Evolutionary conservation across 495 filamentous ascomycete species (phyloP), one percentile per base, ranked within the genome.

Genomic region (Neurospora sp.): DNA sequence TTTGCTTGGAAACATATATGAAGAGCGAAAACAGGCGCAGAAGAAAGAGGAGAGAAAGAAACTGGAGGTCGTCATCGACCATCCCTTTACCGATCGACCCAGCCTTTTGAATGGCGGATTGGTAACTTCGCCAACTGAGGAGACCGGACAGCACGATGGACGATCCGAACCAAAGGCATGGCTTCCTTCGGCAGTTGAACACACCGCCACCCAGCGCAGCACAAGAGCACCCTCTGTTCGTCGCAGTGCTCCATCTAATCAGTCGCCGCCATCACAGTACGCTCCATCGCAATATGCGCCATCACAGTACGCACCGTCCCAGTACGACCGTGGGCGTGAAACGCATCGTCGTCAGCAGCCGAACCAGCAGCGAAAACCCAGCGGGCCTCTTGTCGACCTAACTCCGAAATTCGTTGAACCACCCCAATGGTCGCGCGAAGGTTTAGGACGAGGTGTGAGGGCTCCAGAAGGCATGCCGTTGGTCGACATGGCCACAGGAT

Each of bases 371-470:
- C 90, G 88, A 76, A 91, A 18, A 16, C 53, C 53, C 31, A 65
- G 53, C 27, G 27, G 6, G 53, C 53, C 94, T 2, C 85, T 97
- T 0, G 83, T 97, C 14, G 92, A 94, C 75, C 85, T 96, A 22
- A 92, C 89, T 0, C 91, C 93, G 0, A 82, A 85, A n/a, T 93
- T 91, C 77, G 85, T 86, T 61, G 92, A 93, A 73, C 85, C 92
- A 22, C 92, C 91, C 5, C 93, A 96, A 75, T 87, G 85, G 85
- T 79, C 82, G 7, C 88, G 79, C 27, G 77, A 83, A 0, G 85
- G 87, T 41, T 90, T 89, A 70, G 94, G 94, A 14, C 89, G 87
- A 73, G 92, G 90, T 10, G 87, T 93, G 48, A 82, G 82, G 8
- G 87, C 91, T 1, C 88, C 91, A 1, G 82, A 86, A 2, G 87